A percentile compares a stretch with the other conserved stretches of the same genome.
These are phyloP conservation scores for Colletotrichum tabaci DNA, from an alignment of 2,329 filamentous ascomycete species.

Conservation along the genomic window DNA sequence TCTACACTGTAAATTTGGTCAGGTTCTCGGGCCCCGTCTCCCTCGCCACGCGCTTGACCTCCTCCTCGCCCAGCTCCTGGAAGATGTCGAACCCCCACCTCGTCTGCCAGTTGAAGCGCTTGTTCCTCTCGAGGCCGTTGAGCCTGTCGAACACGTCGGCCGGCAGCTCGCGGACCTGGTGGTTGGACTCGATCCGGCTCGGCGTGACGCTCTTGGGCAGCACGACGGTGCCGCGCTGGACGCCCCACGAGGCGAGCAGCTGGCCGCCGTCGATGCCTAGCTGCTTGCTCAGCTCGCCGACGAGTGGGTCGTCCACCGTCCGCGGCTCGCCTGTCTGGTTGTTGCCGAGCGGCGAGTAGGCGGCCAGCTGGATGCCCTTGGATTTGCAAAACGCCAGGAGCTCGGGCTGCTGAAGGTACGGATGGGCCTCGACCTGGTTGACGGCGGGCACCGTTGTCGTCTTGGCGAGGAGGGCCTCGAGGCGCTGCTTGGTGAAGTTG, in stretches of 20 bases:
- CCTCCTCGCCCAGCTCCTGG: slow-evolving; percentile 56
- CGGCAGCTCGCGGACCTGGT: slow-evolving; percentile 56
- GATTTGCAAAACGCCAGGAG: slow-evolving; percentile 70
- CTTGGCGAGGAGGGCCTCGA: slow-evolving; percentile 62
- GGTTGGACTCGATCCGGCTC: slow-evolving; percentile 77
- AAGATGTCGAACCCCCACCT: slow-evolving; percentile 63
- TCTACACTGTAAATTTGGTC: slow-evolving; percentile 51
- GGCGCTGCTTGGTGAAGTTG: slow-evolving; percentile 62
- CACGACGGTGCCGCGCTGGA: slow-evolving; percentile 76
- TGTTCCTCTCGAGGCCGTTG: slow-evolving; percentile 57
- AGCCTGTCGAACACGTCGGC: slow-evolving; percentile 55
- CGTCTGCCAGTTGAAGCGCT: slow-evolving; percentile 60
- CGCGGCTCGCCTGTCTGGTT: slow-evolving; percentile 61
- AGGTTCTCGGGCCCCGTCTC: slow-evolving; percentile 54
- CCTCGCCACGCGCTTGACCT: slow-evolving; percentile 51
- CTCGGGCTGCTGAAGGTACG: slow-evolving; percentile 74
- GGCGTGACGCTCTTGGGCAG: slow-evolving; percentile 80
- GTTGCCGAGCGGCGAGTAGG: slow-evolving; percentile 76
- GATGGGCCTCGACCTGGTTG: slow-evolving; percentile 80
- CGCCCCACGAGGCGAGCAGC: slow-evolving; percentile 70
- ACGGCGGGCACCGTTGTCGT: slow-evolving; percentile 71
- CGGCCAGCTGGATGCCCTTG: slow-evolving; percentile 73
- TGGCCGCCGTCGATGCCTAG: slow-evolving; percentile 57
- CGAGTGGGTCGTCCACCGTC: slow-evolving; percentile 63
- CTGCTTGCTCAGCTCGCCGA: slow-evolving; percentile 62